Evolutionary conservation across 176 grass and related monocot species (phyloP).

Genomic region (Neostapfia colusana): DNA sequence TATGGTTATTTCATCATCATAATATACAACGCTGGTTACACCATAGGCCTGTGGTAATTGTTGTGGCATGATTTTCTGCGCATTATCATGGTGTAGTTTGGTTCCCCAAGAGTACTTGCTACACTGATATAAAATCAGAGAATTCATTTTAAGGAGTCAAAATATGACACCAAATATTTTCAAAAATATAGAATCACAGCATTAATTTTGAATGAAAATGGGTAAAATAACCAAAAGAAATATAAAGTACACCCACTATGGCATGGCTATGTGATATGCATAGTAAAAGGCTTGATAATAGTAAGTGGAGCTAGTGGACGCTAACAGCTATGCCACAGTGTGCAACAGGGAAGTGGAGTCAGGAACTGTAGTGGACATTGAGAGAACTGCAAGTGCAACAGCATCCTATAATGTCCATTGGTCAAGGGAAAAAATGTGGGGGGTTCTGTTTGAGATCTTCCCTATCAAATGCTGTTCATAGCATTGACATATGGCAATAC

Average conservation of each 20-base stretch:
- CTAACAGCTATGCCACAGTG: conserved; percentile 41
- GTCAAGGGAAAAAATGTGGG: conserved; percentile 41
- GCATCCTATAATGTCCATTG: conserved; percentile 24
- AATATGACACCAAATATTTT: neutral
- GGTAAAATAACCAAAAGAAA: conserved; percentile 6
- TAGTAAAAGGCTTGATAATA: conserved; percentile 38
- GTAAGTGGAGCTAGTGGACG: conserved; percentile 37
- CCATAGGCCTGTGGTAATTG: neutral
- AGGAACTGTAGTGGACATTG: conserved; percentile 40
- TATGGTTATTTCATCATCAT: neutral
- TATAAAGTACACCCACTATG: conserved; percentile 34
- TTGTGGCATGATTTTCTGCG: conserved; percentile 13
- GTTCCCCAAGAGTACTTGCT: neutral
- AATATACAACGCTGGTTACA: conserved; percentile 7
- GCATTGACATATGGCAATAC: conserved; percentile 28
- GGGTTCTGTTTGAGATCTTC: conserved; percentile 59
- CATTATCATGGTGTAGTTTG: conserved; percentile 24
- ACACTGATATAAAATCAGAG: neutral
- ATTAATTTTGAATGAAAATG: neutral
- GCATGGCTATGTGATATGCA: conserved; percentile 29
- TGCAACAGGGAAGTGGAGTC: conserved; percentile 41
- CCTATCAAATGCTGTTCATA: conserved; percentile 40
- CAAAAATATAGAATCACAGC: neutral
- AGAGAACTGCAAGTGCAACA: conserved; percentile 54
- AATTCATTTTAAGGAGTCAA: neutral